Conservation (phyloP, 1,284 basidiomycete genomes). For the Cutaneotrichosporon cavernicola region DNA sequence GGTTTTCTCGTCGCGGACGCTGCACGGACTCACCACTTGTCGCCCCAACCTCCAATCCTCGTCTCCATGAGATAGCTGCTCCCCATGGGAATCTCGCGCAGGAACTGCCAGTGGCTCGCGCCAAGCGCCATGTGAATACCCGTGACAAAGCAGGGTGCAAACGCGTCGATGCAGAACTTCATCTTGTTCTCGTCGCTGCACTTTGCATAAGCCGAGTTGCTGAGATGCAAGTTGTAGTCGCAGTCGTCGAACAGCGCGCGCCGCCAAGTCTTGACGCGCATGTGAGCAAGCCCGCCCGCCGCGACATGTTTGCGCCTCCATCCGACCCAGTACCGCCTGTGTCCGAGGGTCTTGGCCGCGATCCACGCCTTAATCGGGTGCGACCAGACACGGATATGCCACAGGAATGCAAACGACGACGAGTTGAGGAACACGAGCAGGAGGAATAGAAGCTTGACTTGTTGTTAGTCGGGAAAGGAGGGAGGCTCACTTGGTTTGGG, state of each 20-base stretch:
- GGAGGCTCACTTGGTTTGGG: conserved; percentile 42
- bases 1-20: not conserved
- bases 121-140: conserved; percentile 71
- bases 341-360: conserved; percentile 32
- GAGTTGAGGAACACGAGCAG: conserved; percentile 46
- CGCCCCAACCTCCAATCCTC: conserved; percentile 70
- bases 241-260: conserved; percentile 50
- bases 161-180: conserved; percentile 57
- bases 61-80: conserved; percentile 67
- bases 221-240: conserved; percentile 53
- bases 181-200: conserved; percentile 59
- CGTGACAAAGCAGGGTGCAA: conserved; percentile 64
- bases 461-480: not conserved
- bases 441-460: conserved; percentile 50
- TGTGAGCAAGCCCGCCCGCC: conserved; percentile 32
- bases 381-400: conserved; percentile 49
- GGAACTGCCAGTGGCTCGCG: conserved; percentile 69
- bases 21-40: conserved; percentile 68
- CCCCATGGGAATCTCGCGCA: conserved; percentile 75
- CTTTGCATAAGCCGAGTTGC: conserved; percentile 53
- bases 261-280: conserved; percentile 31
- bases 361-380: conserved; percentile 34
- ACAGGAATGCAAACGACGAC: conserved; percentile 48
- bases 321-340: conserved; percentile 33
- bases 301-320: conserved; percentile 32